Evolutionary conservation across 352 stramenopile species (phyloP), one percentile per base, ranked within the genome.

Genomic region (Pythium apleroticum): DNA sequence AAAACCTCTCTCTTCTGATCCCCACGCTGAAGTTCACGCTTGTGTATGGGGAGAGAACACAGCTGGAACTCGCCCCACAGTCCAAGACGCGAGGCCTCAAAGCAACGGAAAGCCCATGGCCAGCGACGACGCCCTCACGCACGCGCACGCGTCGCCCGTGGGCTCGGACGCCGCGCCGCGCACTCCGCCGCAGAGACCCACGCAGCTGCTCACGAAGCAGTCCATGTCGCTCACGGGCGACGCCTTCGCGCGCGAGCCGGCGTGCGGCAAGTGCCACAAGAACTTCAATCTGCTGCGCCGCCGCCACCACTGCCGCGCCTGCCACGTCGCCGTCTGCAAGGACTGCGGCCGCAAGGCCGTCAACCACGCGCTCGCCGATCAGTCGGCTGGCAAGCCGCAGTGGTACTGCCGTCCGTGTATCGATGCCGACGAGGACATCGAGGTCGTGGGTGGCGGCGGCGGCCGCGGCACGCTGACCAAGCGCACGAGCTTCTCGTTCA

Each of bases 241-340:
- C 49, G 71, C 63, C 25, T 95, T 95, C 66, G 82, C 73, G 3
- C 82, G 86, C 58, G 86, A 95, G 68, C 75, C 84, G 30, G 69
- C 81, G 54, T 95, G 87, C 66, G 80, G 81, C 60, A 79, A 88
- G 43, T 95, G 87, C 75, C 52, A 71, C 54, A 89, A 89, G 65
- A 82, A 78, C 39, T 95, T 95, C 69, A 91, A 90, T 59, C 76
- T 95, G 30, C 62, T 94, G 57, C 83, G 85, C 0, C 85, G 87
- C 10, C 87, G 87, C 56, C 87, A 95, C 71, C 87, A 94, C 73
- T 95, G 87, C 64, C 87, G 87, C 58, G 79, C 75, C 35, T 95
- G 87, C 68, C 84, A 93, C 73, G 80, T 93, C 61, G 84, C 86
- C 5, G 73, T 95, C 4, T 95, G 86, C 61, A 95, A 93, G 65